A percentile compares a stretch with the other conserved stretches of the same genome.
Evolutionary conservation across 495 filamentous ascomycete species (phyloP).

Genomic region (Penicillium verhagenii): DNA sequence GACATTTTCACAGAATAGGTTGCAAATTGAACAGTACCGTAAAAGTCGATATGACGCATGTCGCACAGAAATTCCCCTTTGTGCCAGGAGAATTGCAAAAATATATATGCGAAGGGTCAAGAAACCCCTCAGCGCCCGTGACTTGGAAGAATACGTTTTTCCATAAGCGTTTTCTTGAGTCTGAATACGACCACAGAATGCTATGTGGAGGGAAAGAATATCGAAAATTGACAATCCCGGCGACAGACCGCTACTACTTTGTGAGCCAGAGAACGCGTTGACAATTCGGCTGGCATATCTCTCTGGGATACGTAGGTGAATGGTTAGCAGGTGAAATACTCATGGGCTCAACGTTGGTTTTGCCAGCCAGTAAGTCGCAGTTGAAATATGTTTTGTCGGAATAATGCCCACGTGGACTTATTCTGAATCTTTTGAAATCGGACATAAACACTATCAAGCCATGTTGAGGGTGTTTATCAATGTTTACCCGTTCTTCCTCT

Average conservation of each 20-base stretch:
- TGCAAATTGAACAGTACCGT: background rate
- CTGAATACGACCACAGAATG: background rate
- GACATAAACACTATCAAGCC: too few relatives aligned
- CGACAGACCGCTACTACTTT: background rate
- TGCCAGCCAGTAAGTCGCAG: too few relatives aligned
- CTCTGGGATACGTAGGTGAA: too few relatives aligned
- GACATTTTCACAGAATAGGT: background rate
- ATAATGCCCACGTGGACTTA: too few relatives aligned
- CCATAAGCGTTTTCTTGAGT: background rate
- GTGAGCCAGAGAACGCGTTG: background rate
- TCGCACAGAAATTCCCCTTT: background rate
- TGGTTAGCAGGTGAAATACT: too few relatives aligned
- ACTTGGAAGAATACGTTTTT: background rate
- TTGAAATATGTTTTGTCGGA: too few relatives aligned
- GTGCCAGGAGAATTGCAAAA: background rate
- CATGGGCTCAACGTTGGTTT: too few relatives aligned
- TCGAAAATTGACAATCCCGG: background rate
- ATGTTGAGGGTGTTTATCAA: too few relatives aligned
- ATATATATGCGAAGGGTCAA: background rate
- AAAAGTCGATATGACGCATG: background rate
- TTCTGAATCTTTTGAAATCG: too few relatives aligned
- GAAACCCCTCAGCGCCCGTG: background rate
- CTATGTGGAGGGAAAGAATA: background rate
- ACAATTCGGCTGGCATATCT: too few relatives aligned
- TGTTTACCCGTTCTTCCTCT: too few relatives aligned